Evolutionary conservation across 139 green algal genomes (phyloP).

Genomic region (Eudorina sp.): DNA sequence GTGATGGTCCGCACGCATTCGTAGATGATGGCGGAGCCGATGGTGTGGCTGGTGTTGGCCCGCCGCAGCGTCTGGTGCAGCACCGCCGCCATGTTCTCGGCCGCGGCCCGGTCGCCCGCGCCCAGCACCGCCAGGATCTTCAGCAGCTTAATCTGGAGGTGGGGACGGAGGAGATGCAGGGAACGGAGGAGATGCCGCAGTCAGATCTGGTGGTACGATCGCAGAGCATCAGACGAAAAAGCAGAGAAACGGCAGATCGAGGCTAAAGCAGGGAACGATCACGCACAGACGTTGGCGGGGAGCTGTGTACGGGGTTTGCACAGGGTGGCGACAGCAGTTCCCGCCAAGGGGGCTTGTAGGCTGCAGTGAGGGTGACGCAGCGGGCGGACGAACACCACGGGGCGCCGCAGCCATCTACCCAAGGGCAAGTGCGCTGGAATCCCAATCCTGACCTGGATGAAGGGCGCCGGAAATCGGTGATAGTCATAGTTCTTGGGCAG

Average conservation of each 20-base stretch:
- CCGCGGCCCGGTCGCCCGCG: conserved; percentile 78
- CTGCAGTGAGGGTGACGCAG: too few relatives aligned
- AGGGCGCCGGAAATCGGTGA: conserved; percentile 95
- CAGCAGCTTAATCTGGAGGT: conserved; percentile 91
- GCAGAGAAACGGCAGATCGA: too few relatives aligned
- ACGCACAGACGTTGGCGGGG: not conserved
- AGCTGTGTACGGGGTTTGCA: too few relatives aligned
- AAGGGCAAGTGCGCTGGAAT: too few relatives aligned
- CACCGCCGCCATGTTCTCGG: conserved; percentile 92
- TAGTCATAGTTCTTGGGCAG: conserved; percentile 96
- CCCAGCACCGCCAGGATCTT: conserved; percentile 91
- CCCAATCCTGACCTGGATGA: conserved; percentile 94
- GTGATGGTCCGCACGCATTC: conserved; percentile 93
- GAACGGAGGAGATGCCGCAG: too few relatives aligned
- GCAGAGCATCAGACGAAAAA: not conserved
- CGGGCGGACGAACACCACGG: not conserved
- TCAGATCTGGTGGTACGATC: not conserved
- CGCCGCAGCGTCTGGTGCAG: conserved; percentile 70
- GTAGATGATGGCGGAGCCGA: conserved; percentile 93
- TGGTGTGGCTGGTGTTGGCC: conserved; percentile 74
- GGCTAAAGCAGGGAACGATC: not conserved
- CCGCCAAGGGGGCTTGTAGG: not conserved
- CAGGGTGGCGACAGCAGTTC: not conserved
- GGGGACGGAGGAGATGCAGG: too few relatives aligned
- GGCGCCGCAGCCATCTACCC: not conserved